Evolutionary conservation across 1,284 basidiomycete genomes (phyloP).

Genomic region (Heterobasidion annosum): DNA sequence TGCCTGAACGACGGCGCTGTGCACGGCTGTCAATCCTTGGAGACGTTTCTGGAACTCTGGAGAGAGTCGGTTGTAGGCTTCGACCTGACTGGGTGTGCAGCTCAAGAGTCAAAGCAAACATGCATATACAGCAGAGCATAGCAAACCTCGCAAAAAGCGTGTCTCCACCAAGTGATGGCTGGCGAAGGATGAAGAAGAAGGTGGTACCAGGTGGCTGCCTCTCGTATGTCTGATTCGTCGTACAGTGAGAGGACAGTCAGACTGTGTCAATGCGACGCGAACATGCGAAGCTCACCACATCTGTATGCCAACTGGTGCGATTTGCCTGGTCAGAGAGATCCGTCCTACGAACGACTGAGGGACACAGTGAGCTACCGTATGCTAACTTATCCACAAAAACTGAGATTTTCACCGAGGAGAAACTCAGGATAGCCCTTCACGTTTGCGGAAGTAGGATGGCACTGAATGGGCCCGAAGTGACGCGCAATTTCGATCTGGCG

Average conservation of each 20-base stretch:
- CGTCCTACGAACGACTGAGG: slow-evolving; percentile 15
- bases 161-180: slow-evolving; percentile 36
- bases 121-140: no score
- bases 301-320: slow-evolving; percentile 34
- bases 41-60: slow-evolving; percentile 57
- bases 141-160: slow-evolving; percentile 38
- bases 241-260: neutral
- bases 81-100: slow-evolving; percentile 26
- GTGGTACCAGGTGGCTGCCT: slow-evolving; percentile 54
- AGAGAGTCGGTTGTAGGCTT: slow-evolving; percentile 63
- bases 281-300: slow-evolving; percentile 22
- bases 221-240: slow-evolving; percentile 37
- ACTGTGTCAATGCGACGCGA: neutral
- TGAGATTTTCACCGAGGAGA: no score
- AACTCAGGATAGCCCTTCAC: slow-evolving; percentile 28
- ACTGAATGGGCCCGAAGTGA: slow-evolving; percentile 51
- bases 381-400: slow-evolving; percentile 15
- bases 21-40: slow-evolving; percentile 53
- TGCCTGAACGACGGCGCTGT: slow-evolving; percentile 56
- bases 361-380: no score
- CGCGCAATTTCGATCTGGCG: slow-evolving; percentile 39
- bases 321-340: slow-evolving; percentile 15
- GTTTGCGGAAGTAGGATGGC: slow-evolving; percentile 45
- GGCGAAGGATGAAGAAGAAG: slow-evolving; percentile 47
- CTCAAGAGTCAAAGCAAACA: no score